Base-by-base conservation (phyloP, 2,329 filamentous ascomycete genomes). In the Emergomyces pasteurianus region DNA sequence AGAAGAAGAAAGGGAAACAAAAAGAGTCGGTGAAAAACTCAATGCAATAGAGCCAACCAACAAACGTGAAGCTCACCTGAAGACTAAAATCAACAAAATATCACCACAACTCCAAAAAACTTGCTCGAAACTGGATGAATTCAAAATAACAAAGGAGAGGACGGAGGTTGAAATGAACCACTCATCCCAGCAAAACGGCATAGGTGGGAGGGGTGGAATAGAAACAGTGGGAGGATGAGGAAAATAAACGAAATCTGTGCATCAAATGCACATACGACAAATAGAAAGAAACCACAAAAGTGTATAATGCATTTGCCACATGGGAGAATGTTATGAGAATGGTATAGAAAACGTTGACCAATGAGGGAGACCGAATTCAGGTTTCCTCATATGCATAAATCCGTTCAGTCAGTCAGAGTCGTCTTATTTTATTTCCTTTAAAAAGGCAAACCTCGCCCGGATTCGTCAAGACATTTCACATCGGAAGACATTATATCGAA, bases 1-100 rank as follows among this genome's bases (percentile, higher is more conserved):
- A 62, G 58, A 60, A 63, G 65, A 64, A 59, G 63, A 53, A 34
- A 9, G 12, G 3, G 47, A 34, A 4, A 23, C 3, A 14, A 18
- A 36, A 47, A 23, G 38, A 7, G 28, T 21, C 16, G 6, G 49
- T 8, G 6, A 8, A 34, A 58, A 16, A 42, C 31, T 36, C n/a
- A 47, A 49, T 34, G 21, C 23, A 26, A 34, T 26, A 58, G 42
- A 58, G 23, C 14, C 40, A 58, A 47, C 16, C 16, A 49, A 42
- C 36, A 43, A 58, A 47, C 5, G 9, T 47, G 8, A 58, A n/a
- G 21, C 16, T n/a, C 4, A n/a, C 14, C 8, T 3, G 14, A 57
- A 43, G 28, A 31, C 26, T n/a, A 28, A 23, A 38, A 36, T 38
- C 10, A 23, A 54, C 28, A 36, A 54, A 54, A 54, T 54, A 54